A percentile compares a stretch with the other conserved stretches of the same genome.
Evolutionary conservation across 768 basidiomycete genomes (phyloP).

Genomic region (Xerocomus potaroensis): DNA sequence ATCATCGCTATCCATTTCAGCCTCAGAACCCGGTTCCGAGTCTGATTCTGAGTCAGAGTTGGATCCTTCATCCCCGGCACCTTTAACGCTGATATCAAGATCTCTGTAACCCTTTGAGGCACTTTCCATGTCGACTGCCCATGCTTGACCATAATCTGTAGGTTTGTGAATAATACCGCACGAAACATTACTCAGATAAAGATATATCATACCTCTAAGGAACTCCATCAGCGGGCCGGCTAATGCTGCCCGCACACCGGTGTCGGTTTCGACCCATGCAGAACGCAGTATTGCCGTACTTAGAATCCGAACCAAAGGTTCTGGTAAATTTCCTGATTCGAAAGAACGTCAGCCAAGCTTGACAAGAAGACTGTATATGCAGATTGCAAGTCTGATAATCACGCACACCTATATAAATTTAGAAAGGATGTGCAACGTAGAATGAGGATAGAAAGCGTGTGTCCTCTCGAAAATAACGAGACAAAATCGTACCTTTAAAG

Average conservation of each 20-base stretch:
- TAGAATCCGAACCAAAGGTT: constrained; percentile 41
- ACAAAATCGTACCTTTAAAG: constrained; percentile 39
- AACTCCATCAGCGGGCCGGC: constrained; percentile 70
- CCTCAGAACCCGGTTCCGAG: constrained; percentile 12
- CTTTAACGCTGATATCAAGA: constrained; percentile 27
- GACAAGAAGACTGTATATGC: constrained; percentile 1
- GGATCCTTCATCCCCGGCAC: constrained; percentile 31
- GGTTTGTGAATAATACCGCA: not conserved
- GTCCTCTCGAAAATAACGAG: too few species aligned
- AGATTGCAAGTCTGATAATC: not conserved
- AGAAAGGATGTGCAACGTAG: not conserved
- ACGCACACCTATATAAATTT: not conserved
- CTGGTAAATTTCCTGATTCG: constrained; percentile 21
- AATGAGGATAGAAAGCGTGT: not conserved
- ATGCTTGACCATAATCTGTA: constrained; percentile 61
- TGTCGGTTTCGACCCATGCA: constrained; percentile 67
- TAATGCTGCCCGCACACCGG: constrained; percentile 61
- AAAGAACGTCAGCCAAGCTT: constrained; percentile 4
- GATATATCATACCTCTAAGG: constrained; percentile 50
- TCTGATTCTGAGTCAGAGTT: constrained; percentile 30
- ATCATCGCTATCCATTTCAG: constrained; percentile 25
- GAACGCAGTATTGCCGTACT: constrained; percentile 62
- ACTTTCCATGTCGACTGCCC: constrained; percentile 39
- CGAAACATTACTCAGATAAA: not conserved
- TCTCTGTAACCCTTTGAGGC: constrained; percentile 10